A percentile compares a stretch with the other conserved stretches of the same genome.
Evolutionary conservation across 768 basidiomycete species (phyloP).

Genomic region (Hygrophoropsis aurantiaca): DNA sequence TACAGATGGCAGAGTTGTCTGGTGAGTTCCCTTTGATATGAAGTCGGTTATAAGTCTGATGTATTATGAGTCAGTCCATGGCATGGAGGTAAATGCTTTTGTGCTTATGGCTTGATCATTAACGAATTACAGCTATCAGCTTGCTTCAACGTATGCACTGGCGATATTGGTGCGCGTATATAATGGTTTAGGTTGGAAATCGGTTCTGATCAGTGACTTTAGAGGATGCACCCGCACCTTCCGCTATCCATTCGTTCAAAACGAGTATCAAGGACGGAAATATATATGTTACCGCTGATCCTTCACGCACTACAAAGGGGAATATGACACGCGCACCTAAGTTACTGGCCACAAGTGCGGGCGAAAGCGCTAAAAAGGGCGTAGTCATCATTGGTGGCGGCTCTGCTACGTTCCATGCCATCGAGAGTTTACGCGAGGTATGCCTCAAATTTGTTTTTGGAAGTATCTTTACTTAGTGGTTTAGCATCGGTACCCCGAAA

Average conservation of each 20-base stretch:
- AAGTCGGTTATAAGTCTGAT: background rate
- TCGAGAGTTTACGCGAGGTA: slow-evolving; percentile 84
- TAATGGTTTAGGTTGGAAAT: background rate
- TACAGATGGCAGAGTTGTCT: slow-evolving; percentile 76
- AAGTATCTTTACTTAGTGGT: background rate
- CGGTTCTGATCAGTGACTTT: slow-evolving; percentile 12
- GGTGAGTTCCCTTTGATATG: slow-evolving; percentile 41
- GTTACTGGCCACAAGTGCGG: slow-evolving; percentile 45
- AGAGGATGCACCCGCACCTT: slow-evolving; percentile 90
- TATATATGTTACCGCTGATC: slow-evolving; percentile 75
- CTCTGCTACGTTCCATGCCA: slow-evolving; percentile 69
- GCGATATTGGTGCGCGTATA: slow-evolving; percentile 64
- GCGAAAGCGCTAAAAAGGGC: slow-evolving; percentile 51
- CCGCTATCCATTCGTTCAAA: slow-evolving; percentile 77
- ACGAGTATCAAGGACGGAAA: slow-evolving; percentile 65
- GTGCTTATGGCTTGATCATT: background rate
- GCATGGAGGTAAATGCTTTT: slow-evolving; percentile 72
- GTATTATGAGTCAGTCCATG: slow-evolving; percentile 57
- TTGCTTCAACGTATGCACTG: slow-evolving; percentile 84
- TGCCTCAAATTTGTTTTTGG: background rate
- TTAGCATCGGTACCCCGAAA: slow-evolving; percentile 75
- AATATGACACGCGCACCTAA: slow-evolving; percentile 66
- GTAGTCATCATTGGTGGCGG: slow-evolving; percentile 89
- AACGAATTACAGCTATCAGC: slow-evolving; percentile 40
- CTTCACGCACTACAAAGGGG: slow-evolving; percentile 57